phyloP scores from a whole-genome alignment of 305 asterid genomes.

The Fraxinus ornus region DNA sequence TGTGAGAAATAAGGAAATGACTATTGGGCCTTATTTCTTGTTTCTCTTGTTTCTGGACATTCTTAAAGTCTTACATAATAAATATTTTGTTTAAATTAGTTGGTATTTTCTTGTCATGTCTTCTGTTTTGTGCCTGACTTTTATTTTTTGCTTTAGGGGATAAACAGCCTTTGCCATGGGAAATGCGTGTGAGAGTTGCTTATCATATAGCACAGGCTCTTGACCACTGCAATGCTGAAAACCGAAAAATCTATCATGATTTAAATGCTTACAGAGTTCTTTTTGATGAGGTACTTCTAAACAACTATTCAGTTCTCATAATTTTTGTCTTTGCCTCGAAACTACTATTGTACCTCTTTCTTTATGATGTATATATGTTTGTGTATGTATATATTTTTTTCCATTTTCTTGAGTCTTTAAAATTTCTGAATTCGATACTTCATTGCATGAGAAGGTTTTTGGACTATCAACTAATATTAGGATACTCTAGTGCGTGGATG shows the following conservation, averaged over 20 bases:
- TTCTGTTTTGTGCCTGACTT: not conserved
- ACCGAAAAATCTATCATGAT: conserved; percentile 13
- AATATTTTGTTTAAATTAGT: not conserved
- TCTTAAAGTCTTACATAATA: not conserved
- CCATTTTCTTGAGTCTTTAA: not conserved
- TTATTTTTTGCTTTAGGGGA: conserved; percentile 40
- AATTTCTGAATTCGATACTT: not conserved
- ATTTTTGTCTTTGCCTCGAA: not conserved
- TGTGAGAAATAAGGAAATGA: not conserved
- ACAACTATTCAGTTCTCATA: not conserved
- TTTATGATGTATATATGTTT: no score
- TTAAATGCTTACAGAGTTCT: conserved; percentile 20
- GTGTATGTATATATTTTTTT: not conserved
- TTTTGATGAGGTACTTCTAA: conserved; percentile 1
- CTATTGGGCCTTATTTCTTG: not conserved
- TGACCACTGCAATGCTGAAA: conserved; percentile 12
- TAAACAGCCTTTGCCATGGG: conserved; percentile 58
- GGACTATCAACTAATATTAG: not conserved
- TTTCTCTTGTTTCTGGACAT: not conserved
- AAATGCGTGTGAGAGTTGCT: conserved; percentile 56
- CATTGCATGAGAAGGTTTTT: not conserved
- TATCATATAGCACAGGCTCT: conserved; percentile 19
- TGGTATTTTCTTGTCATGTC: not conserved
- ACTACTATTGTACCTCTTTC: not conserved
- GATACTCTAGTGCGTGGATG: not conserved